Percentiles rank a stretch among this genome's conserved stretches.
These are phyloP conservation scores for Flueggea neowawraea DNA, from an alignment of 441 rosid genomes.

Conservation along the genomic window DNA sequence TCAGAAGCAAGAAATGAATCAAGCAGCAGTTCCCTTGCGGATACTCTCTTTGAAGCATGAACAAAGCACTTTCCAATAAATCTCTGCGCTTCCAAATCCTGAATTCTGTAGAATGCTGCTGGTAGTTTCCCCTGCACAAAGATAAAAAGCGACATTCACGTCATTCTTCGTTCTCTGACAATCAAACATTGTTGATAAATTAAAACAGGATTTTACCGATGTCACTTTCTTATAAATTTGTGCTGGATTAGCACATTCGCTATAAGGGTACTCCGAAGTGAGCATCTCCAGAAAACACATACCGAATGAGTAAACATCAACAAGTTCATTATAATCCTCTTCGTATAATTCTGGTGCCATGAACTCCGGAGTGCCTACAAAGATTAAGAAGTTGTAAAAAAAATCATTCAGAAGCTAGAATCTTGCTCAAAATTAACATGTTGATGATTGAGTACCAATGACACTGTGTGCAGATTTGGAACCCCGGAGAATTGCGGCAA, in stretches of 20 bases:
- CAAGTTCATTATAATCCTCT: slow-evolving; percentile 77
- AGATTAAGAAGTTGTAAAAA: too few species aligned
- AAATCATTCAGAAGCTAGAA: too few species aligned
- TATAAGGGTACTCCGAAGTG: slow-evolving; percentile 75
- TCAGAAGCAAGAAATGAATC: slow-evolving; percentile 64
- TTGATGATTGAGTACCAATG: slow-evolving; percentile 61
- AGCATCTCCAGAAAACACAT: slow-evolving; percentile 83
- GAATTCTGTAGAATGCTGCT: slow-evolving; percentile 60
- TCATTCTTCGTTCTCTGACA: too few species aligned
- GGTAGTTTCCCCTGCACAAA: slow-evolving; percentile 85
- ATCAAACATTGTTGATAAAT: too few species aligned
- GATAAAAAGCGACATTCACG: slow-evolving; percentile 1
- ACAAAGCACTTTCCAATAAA: slow-evolving; percentile 80
- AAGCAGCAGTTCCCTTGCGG: slow-evolving; percentile 65
- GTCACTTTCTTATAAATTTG: slow-evolving; percentile 87
- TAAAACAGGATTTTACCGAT: slow-evolving; percentile 30
- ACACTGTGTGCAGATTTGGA: slow-evolving; percentile 87
- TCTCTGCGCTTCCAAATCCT: slow-evolving; percentile 54
- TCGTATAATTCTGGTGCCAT: slow-evolving; percentile 96
- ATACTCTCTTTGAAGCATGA: slow-evolving; percentile 60
- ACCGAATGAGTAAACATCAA: slow-evolving; percentile 80
- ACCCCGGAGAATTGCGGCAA: slow-evolving; percentile 68
- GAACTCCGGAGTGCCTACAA: slow-evolving; percentile 68
- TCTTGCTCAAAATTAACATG: too few species aligned
- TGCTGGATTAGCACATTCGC: slow-evolving; percentile 73